Evolutionary conservation across 345 rosid genomes (phyloP).

Genomic region (Corchorus capsularis): DNA sequence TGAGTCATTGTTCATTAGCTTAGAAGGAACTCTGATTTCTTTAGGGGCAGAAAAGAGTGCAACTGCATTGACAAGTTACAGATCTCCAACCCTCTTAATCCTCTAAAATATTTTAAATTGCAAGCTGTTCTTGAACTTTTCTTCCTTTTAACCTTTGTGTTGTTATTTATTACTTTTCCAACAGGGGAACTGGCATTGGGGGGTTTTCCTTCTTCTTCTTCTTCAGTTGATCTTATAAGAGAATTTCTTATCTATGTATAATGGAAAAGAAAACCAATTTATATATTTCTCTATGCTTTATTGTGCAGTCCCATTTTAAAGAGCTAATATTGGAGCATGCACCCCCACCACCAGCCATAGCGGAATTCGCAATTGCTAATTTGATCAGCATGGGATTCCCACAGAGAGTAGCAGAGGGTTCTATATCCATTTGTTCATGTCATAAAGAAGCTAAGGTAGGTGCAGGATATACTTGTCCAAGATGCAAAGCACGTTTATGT

Average conservation of each 20-base stretch:
- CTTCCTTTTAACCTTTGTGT: not conserved
- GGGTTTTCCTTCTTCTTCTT: not conserved
- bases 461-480: conserved; percentile 84
- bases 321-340: conserved; percentile 87
- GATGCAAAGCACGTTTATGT: conserved; percentile 91
- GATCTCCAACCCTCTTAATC: conserved; percentile 55
- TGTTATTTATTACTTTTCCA: not conserved
- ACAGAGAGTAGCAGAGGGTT: conserved; percentile 79
- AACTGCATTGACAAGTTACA: conserved; percentile 1
- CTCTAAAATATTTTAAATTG: conserved; percentile 49
- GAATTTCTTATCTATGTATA: not conserved
- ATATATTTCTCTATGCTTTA: conserved; percentile 5
- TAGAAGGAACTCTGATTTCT: conserved; percentile 47
- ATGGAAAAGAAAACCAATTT: not conserved
- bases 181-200: not conserved
- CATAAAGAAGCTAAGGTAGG: conserved; percentile 89
- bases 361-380: conserved; percentile 82
- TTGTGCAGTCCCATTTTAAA: conserved; percentile 68
- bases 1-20: not conserved
- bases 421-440: conserved; percentile 81
- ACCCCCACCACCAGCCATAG: conserved; percentile 96
- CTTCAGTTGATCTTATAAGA: not conserved
- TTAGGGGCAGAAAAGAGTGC: conserved; percentile 67
- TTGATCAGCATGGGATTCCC: conserved; percentile 96
- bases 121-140: conserved; percentile 63